phyloP scores from a whole-genome alignment of 2,329 filamentous ascomycete genomes.

The Clathrospora elynae region DNA sequence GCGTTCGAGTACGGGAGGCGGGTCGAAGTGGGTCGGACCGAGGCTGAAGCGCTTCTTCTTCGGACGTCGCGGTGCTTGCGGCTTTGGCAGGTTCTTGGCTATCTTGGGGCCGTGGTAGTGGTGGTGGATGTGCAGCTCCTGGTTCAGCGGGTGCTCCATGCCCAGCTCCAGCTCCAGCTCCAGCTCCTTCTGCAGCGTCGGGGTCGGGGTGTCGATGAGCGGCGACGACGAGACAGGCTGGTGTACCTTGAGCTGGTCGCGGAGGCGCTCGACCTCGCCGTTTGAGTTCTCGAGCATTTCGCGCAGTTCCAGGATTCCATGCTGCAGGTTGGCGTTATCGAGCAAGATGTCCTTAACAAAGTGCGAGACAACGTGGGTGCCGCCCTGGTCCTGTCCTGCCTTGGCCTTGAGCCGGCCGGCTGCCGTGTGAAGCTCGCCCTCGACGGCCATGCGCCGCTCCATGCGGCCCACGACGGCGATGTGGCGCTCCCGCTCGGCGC shows the following conservation, averaged over 20 bases:
- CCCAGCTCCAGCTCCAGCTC: slow-evolving; percentile 45
- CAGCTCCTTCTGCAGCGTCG: slow-evolving; percentile 74
- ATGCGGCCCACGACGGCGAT: slow-evolving; percentile 79
- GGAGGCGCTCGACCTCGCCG: slow-evolving; percentile 85
- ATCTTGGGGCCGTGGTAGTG: slow-evolving; percentile 73
- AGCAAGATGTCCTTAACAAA: slow-evolving; percentile 95
- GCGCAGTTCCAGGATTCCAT: slow-evolving; percentile 86
- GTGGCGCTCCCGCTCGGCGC: slow-evolving; percentile 79
- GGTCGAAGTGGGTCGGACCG: slow-evolving; percentile 58
- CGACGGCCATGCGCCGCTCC: slow-evolving; percentile 80
- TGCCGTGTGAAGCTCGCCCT: slow-evolving; percentile 79
- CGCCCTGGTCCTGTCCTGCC: slow-evolving; percentile 62
- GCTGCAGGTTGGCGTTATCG: slow-evolving; percentile 91
- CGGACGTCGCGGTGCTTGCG: slow-evolving; percentile 58
- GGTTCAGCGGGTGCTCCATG: slow-evolving; percentile 34
- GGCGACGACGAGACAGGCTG: slow-evolving; percentile 63
- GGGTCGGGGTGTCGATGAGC: slow-evolving; percentile 32
- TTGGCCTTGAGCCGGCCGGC: slow-evolving; percentile 78
- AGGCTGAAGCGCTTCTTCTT: slow-evolving; percentile 73
- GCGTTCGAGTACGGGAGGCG: slow-evolving; percentile 50
- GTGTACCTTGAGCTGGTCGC: slow-evolving; percentile 80
- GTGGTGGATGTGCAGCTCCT: slow-evolving; percentile 87
- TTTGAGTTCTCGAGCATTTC: slow-evolving; percentile 92
- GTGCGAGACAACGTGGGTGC: slow-evolving; percentile 80
- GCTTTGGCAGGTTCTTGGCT: slow-evolving; percentile 54